phyloP scores from a whole-genome alignment of 1,139 yeast species.

The Pneumocystis canis region DNA sequence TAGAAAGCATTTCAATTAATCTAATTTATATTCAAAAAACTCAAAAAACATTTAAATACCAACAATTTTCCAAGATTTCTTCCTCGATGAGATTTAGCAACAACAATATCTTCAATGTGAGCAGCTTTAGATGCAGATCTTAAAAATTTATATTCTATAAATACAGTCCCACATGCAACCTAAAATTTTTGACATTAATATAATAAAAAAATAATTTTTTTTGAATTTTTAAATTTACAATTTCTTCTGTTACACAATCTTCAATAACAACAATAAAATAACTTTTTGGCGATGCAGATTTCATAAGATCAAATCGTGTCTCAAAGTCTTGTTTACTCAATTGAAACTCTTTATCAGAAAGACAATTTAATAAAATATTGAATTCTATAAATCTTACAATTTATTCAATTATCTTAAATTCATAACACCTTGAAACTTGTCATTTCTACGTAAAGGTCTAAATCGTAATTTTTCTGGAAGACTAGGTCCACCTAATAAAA shows the following conservation, averaged over 20 bases:
- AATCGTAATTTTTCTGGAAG: neutral
- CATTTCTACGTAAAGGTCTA: neutral
- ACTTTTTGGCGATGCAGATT: neutral
- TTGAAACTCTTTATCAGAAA: neutral
- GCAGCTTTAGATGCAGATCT: constrained; percentile 80
- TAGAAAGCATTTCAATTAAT: constrained; percentile 48
- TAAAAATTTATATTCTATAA: constrained; percentile 39
- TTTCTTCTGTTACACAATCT: neutral
- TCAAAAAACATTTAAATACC: neutral
- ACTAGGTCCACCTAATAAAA: neutral
- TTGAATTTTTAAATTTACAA: neutral
- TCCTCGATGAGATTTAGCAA: constrained; percentile 63
- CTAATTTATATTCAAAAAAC: constrained; percentile 19
- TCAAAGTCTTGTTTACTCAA: neutral
- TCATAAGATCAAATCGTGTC: neutral
- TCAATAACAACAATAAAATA: neutral
- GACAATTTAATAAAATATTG: neutral
- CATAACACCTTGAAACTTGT: neutral
- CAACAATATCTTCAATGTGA: constrained; percentile 91
- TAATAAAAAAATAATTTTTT: neutral
- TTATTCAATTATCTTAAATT: neutral
- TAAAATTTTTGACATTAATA: neutral
- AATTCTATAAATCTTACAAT: neutral
- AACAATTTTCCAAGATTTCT: constrained; percentile 46
- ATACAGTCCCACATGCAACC: constrained; percentile 19